Evolutionary conservation across 805 yeast species (phyloP), one percentile per base, ranked within the genome.

Genomic region (Ogataea methylovora): DNA sequence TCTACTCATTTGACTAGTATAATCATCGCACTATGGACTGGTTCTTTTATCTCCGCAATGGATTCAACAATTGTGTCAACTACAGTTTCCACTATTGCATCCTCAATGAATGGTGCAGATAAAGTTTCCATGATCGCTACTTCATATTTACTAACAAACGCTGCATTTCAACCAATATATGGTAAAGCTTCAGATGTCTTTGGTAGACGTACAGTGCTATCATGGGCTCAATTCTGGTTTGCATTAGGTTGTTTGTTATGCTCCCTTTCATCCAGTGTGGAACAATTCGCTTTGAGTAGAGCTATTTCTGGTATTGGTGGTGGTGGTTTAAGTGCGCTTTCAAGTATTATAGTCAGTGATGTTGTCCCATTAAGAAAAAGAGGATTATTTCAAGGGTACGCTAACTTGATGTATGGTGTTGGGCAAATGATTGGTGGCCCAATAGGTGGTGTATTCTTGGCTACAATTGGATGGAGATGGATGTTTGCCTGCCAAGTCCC

Each of bases 161-260:
- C 84, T 4, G 83, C 84, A 2, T 79, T 80, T 52, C 88, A 81
- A 55, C 88, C 86, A 1, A 51, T 83, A 18, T 79, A 76, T 36
- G 92, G 90, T 4, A 72, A 79, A 38, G 59, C 81, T 22, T 71
- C 82, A 28, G 90, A 84, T 43, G 71, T 83, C 16, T 61, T 69
- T 41, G 82, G 83, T 6, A 56, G 83, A 32, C 66, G 67, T 35
- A 53, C 58, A 10, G 61, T 71, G 8, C 49, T 74, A 8, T 38
- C 73, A 6, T 40, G 56, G 27, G 70, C 71, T 1, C 68, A 73
- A 29, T 50, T 49, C 13, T 53, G 71, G 41, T 66, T 74, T 38
- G 65, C 62, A 0, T 22, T 69, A 1, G 73, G 77, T 26, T 62
- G 65, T 52, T 40, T 66, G 22, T 36, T 63, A 41, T 63, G 78